A percentile compares a stretch with the other conserved stretches of the same genome.
phyloP scores from a whole-genome alignment of 768 basidiomycete species.

The Xerocomus potaroensis region DNA sequence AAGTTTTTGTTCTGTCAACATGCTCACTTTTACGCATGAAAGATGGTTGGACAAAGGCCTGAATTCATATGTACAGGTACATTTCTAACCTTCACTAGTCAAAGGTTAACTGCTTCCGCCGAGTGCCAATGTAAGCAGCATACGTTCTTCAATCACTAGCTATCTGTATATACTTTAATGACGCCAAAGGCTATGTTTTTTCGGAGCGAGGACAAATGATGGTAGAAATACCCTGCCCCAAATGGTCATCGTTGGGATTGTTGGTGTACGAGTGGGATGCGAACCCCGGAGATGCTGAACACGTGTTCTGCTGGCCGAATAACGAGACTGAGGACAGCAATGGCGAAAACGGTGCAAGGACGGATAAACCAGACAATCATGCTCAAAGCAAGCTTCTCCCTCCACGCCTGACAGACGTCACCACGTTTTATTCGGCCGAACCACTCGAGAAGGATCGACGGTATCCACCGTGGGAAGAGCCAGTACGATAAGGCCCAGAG shows the following conservation, averaged over 20 bases:
- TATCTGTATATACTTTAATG: too few relatives aligned
- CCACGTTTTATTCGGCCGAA: constrained; percentile 91
- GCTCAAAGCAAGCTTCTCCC: constrained; percentile 94
- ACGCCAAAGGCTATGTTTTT: too few relatives aligned
- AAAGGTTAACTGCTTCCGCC: too few relatives aligned
- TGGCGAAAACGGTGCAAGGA: constrained; percentile 85
- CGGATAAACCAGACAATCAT: constrained; percentile 95
- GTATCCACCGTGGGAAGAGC: constrained; percentile 91
- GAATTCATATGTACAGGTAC: too few relatives aligned
- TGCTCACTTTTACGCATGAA: too few relatives aligned
- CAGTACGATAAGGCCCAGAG: constrained; percentile 87
- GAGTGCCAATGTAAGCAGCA: too few relatives aligned
- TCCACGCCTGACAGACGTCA: constrained; percentile 94
- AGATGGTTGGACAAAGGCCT: too few relatives aligned
- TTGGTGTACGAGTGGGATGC: constrained; percentile 59
- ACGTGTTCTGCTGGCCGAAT: constrained; percentile 97
- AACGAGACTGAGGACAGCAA: constrained; percentile 77
- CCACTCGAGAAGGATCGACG: constrained; percentile 60
- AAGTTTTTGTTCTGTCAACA: too few relatives aligned
- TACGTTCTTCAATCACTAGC: too few relatives aligned
- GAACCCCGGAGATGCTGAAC: constrained; percentile 74
- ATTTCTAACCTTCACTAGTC: too few relatives aligned
- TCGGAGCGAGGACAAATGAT: too few relatives aligned
- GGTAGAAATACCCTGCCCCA: constrained; percentile 96
- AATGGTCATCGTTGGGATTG: constrained; percentile 75